phyloP scores from a whole-genome alignment of 257 asterid species.

The Paulownia fortunei region DNA sequence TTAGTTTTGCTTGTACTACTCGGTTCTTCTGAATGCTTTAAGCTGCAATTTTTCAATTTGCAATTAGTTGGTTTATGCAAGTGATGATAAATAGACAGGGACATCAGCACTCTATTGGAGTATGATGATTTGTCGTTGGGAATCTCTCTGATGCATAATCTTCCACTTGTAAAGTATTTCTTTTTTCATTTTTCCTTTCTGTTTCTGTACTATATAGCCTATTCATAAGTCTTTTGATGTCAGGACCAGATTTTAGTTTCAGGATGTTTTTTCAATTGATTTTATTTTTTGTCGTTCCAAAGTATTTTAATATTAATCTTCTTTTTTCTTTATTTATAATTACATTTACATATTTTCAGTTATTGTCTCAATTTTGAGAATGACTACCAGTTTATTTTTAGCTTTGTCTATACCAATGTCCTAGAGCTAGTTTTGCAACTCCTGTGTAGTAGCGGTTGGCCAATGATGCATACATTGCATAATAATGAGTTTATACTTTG shows the following conservation, averaged over 20 bases:
- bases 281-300: neutral
- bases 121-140: conserved; percentile 59
- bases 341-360: no score
- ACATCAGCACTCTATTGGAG: conserved; percentile 51
- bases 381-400: neutral
- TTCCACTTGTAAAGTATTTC: neutral
- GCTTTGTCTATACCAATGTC: no score
- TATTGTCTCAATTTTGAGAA: neutral
- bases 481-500: conserved; percentile 29
- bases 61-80: conserved; percentile 29
- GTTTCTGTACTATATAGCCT: neutral
- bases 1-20: neutral
- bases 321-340: neutral
- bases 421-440: neutral
- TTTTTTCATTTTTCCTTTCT: neutral
- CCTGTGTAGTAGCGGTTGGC: neutral
- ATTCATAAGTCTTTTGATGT: neutral
- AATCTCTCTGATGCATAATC: conserved; percentile 62
- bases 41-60: neutral
- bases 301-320: no score
- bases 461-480: conserved; percentile 32
- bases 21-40: neutral
- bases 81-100: conserved; percentile 66
- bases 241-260: no score
- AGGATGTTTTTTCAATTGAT: neutral